Evolutionary conservation across 2,329 filamentous ascomycete species (phyloP).

Genomic region (Trichocomaceae sp.): DNA sequence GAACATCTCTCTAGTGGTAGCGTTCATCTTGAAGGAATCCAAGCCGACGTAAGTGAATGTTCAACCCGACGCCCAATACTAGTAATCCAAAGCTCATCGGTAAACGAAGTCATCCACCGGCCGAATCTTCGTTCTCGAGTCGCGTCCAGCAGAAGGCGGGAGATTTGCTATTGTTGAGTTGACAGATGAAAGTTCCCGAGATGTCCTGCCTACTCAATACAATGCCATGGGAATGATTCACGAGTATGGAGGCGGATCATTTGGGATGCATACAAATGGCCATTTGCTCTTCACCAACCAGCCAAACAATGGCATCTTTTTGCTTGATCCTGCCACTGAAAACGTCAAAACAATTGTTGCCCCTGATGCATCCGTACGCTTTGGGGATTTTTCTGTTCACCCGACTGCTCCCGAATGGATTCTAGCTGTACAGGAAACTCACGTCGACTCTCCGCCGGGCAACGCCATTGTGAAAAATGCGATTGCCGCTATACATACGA

Average conservation of each 20-base stretch:
- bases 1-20: conserved; percentile 4
- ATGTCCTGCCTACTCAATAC: conserved; percentile 41
- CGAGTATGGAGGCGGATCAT: conserved; percentile 47
- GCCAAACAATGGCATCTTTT: conserved; percentile 37
- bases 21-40: conserved; percentile 6
- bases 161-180: conserved; percentile 43
- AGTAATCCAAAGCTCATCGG: not conserved
- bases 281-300: conserved; percentile 44
- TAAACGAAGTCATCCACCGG: conserved; percentile 1
- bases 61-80: not conserved
- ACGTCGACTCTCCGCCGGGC: not conserved
- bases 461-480: conserved; percentile 13
- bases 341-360: conserved; percentile 26
- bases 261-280: conserved; percentile 32
- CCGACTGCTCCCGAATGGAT: conserved; percentile 36
- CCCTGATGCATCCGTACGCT: conserved; percentile 32
- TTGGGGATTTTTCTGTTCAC: conserved; percentile 44
- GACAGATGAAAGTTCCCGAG: conserved; percentile 22
- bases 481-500: conserved; percentile 22
- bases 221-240: conserved; percentile 46
- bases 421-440: conserved; percentile 39
- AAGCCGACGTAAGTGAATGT: conserved; percentile 1
- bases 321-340: conserved; percentile 36
- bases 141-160: conserved; percentile 34
- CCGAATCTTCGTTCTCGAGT: conserved; percentile 22